Conservation (phyloP, 2,329 filamentous ascomycete genomes). For the Mycosphaerella arachidis region DNA sequence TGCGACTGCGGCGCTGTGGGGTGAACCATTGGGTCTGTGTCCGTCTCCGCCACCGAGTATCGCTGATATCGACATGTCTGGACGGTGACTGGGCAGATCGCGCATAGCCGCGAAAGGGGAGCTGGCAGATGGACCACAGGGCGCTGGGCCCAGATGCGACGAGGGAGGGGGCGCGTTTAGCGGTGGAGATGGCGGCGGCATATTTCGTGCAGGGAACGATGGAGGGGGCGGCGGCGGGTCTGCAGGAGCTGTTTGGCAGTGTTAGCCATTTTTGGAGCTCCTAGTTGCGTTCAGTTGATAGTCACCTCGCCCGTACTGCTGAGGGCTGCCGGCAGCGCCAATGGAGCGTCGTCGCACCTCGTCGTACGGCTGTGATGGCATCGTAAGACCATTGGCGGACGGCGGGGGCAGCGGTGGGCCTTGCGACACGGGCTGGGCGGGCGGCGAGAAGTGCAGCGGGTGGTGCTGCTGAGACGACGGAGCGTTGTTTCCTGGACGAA, state of each 20-base stretch:
- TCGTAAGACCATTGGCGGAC: constrained; percentile 28
- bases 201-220: constrained; percentile 42
- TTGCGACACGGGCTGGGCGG: constrained; percentile 18
- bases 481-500: constrained; percentile 24
- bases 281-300: neutral
- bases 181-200: constrained; percentile 49
- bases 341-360: constrained; percentile 41
- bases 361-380: constrained; percentile 41
- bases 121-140: constrained; percentile 43
- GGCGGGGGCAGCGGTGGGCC: constrained; percentile 22
- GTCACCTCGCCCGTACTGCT: constrained; percentile 29
- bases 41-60: constrained; percentile 53
- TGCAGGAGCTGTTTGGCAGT: constrained; percentile 20
- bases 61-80: constrained; percentile 71
- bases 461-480: constrained; percentile 21
- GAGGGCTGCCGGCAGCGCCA: constrained; percentile 35
- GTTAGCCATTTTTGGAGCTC: constrained; percentile 3
- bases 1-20: constrained; percentile 27
- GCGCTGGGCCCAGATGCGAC: constrained; percentile 30
- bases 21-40: constrained; percentile 28
- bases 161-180: constrained; percentile 40
- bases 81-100: constrained; percentile 55
- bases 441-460: constrained; percentile 13
- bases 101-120: constrained; percentile 47
- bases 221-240: constrained; percentile 36